Conservation (phyloP, 2,329 filamentous ascomycete genomes). For the Neocatenulostroma microsporum region DNA sequence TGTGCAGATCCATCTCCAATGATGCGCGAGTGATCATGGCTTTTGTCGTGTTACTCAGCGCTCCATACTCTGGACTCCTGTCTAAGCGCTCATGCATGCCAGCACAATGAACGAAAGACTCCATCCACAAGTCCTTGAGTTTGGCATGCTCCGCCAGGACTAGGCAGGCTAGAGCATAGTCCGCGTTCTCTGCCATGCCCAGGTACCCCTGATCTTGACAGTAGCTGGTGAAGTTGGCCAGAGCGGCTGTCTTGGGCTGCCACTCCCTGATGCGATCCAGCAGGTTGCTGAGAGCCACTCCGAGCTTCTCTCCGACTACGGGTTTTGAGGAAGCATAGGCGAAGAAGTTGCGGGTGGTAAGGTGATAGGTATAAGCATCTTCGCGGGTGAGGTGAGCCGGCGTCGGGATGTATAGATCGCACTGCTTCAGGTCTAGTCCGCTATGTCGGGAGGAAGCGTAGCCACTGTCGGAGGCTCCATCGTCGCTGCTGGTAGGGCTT, state of each 20-base stretch:
- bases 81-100: conserved; percentile 62
- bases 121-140: conserved; percentile 58
- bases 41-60: conserved; percentile 47
- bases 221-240: conserved; percentile 49
- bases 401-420: conserved; percentile 63
- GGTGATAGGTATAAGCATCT: conserved; percentile 54
- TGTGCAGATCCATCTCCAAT: conserved; percentile 57
- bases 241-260: conserved; percentile 29
- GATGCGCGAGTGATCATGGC: conserved; percentile 57
- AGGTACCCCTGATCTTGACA: conserved; percentile 63
- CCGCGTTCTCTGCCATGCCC: conserved; percentile 56
- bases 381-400: conserved; percentile 48
- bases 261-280: conserved; percentile 52
- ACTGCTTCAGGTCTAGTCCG: conserved; percentile 14
- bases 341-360: conserved; percentile 67
- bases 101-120: conserved; percentile 69
- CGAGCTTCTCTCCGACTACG: conserved; percentile 60
- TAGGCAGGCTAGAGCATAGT: conserved; percentile 61
- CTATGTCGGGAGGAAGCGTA: conserved; percentile 17
- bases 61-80: conserved; percentile 53
- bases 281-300: conserved; percentile 56
- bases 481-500: conserved; percentile 16
- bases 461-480: conserved; percentile 21
- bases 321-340: conserved; percentile 61
- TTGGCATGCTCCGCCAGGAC: conserved; percentile 60